Evolutionary conservation across 768 basidiomycete species (phyloP).

Genomic region (Mycena olivaceomarginata): DNA sequence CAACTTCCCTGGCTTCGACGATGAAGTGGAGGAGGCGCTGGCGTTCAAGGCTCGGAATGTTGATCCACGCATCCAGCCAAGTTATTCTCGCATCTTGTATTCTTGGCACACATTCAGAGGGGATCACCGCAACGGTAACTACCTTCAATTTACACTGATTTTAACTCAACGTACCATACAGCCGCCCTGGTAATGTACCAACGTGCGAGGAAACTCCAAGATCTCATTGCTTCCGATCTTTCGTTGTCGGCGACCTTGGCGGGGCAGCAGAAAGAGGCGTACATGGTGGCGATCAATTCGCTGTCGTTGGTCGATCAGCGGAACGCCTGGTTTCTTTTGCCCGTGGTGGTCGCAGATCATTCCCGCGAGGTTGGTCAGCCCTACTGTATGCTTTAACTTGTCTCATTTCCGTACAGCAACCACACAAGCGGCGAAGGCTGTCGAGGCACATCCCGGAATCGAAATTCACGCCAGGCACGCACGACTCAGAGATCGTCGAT

Average conservation of each 20-base stretch:
- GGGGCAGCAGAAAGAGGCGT: conserved; percentile 86
- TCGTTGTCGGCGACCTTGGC: conserved; percentile 65
- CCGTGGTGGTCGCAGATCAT: conserved; percentile 65
- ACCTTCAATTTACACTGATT: conserved; percentile 41
- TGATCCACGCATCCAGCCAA: conserved; percentile 89
- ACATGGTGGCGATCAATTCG: conserved; percentile 92
- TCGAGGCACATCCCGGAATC: conserved; percentile 87
- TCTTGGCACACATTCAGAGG: conserved; percentile 93
- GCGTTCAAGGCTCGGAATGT: conserved; percentile 96
- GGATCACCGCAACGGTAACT: conserved; percentile 93
- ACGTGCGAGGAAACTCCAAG: conserved; percentile 87
- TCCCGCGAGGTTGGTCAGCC: conserved; percentile 66
- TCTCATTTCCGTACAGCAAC: conserved; percentile 59
- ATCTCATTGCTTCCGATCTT: conserved; percentile 64
- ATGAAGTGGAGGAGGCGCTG: conserved; percentile 92
- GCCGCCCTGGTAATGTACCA: conserved; percentile 96
- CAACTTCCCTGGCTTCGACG: conserved; percentile 89
- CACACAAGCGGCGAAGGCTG: conserved; percentile 82
- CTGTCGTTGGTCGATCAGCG: conserved; percentile 88
- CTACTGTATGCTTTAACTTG: conserved; percentile 41
- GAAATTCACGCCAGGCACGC: conserved; percentile 76
- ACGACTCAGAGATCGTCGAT: conserved; percentile 87
- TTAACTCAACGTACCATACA: conserved; percentile 56
- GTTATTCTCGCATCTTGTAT: conserved; percentile 94
- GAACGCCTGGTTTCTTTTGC: conserved; percentile 90